phyloP scores from a whole-genome alignment of 108 stramenopile genomes.

The Seminavis robusta region DNA sequence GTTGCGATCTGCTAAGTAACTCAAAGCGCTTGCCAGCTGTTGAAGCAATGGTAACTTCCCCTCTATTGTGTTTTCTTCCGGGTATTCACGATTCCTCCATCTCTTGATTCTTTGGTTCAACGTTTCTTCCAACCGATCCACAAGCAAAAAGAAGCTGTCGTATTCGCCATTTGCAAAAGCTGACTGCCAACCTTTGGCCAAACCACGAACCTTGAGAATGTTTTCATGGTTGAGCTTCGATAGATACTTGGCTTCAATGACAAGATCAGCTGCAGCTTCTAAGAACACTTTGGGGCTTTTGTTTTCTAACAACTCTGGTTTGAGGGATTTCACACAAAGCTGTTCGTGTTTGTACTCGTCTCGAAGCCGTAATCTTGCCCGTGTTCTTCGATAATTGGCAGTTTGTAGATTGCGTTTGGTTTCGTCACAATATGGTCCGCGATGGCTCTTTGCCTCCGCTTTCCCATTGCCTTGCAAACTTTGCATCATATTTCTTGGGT shows the following conservation, averaged over 20 bases:
- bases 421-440: too few species aligned
- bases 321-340: constrained; percentile 9
- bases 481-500: too few species aligned
- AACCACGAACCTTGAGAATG: constrained; percentile 24
- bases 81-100: too few species aligned
- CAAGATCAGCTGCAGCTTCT: constrained; percentile 26
- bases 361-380: too few species aligned
- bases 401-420: too few species aligned
- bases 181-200: background rate
- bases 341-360: background rate
- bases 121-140: constrained; percentile 48
- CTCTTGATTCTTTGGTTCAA: constrained; percentile 27
- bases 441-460: too few species aligned
- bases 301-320: background rate
- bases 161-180: constrained; percentile 13
- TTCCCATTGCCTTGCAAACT: too few species aligned
- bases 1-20: too few species aligned
- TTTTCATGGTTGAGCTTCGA: constrained; percentile 25
- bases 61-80: too few species aligned
- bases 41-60: too few species aligned
- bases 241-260: constrained; percentile 22
- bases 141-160: constrained; percentile 46
- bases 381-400: too few species aligned
- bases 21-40: too few species aligned
- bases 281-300: constrained; percentile 4